Conservation (phyloP, 768 basidiomycete genomes). For the Exidia glandulosa region DNA sequence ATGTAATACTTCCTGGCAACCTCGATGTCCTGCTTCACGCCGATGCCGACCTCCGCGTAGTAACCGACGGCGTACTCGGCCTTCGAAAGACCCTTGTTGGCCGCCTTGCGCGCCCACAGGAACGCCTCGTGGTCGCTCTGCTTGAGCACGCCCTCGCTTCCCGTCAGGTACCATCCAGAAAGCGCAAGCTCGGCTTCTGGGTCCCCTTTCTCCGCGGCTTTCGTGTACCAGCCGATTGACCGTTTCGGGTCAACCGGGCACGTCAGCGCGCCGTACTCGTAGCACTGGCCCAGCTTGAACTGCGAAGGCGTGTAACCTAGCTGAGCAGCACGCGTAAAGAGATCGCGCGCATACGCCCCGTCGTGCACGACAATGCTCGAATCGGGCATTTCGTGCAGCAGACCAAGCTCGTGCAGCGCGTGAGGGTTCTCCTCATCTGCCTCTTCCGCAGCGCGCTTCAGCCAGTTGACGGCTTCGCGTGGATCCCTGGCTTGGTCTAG, state of each 20-base stretch:
- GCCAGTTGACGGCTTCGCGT: slow-evolving; percentile 89
- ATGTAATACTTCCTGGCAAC: slow-evolving; percentile 98
- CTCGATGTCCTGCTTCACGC: slow-evolving; percentile 90
- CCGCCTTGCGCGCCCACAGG: slow-evolving; percentile 91
- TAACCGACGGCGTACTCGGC: slow-evolving; percentile 99
- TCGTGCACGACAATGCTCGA: slow-evolving; percentile 66
- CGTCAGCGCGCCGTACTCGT: slow-evolving; percentile 80
- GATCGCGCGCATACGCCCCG: slow-evolving; percentile 67
- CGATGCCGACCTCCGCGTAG: slow-evolving; percentile 96
- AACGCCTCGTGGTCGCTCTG: slow-evolving; percentile 99
- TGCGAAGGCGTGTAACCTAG: slow-evolving; percentile 90
- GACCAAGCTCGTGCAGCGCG: slow-evolving; percentile 89
- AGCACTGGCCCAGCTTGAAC: slow-evolving; percentile 91
- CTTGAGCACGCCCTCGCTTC: slow-evolving; percentile 88
- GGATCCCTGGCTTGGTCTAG: slow-evolving; percentile 77
- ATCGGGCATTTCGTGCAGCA: slow-evolving; percentile 65
- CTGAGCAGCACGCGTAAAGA: slow-evolving; percentile 85
- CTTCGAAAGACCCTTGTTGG: slow-evolving; percentile 92
- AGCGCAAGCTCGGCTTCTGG: slow-evolving; percentile 90
- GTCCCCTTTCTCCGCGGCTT: slow-evolving; percentile 94
- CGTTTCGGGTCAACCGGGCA: slow-evolving; percentile 89
- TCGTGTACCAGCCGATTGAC: slow-evolving; percentile 98
- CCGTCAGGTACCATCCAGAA: slow-evolving; percentile 97
- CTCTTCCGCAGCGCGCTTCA: slow-evolving; percentile 89
- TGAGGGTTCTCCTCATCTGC: slow-evolving; percentile 98